A percentile compares a stretch with the other conserved stretches of the same genome.
phyloP scores from a whole-genome alignment of 2,329 filamentous ascomycete genomes.

The Microcera coccophila region DNA sequence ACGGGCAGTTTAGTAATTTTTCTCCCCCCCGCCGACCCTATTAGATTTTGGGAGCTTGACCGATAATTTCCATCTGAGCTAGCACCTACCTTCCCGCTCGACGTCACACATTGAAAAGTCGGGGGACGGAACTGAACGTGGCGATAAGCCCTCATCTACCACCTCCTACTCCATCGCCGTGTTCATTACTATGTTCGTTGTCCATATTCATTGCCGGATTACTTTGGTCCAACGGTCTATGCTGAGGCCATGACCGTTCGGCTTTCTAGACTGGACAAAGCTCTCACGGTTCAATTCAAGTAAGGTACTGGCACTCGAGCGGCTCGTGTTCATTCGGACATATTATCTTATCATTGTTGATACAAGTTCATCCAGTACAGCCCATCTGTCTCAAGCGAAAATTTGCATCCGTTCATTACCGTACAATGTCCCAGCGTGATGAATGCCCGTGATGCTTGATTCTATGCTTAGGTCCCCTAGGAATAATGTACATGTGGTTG shows the following conservation, averaged over 20 bases:
- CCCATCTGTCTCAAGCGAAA: conserved; percentile 17
- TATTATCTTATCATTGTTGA: conserved; percentile 16
- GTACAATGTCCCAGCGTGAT: conserved; percentile 23
- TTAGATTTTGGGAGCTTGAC: background rate
- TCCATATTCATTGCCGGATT: too few relatives aligned
- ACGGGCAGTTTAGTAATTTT: conserved; percentile 2
- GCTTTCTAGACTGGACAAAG: too few relatives aligned
- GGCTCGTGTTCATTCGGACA: conserved; percentile 16
- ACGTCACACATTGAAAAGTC: conserved; percentile 4
- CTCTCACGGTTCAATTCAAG: background rate
- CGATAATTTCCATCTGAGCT: background rate
- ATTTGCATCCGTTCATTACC: conserved; percentile 13
- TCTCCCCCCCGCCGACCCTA: conserved; percentile 11
- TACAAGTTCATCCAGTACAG: conserved; percentile 25
- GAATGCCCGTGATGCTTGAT: conserved; percentile 21
- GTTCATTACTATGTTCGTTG: too few relatives aligned
- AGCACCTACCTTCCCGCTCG: conserved; percentile 9
- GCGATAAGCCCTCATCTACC: too few relatives aligned
- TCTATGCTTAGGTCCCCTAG: conserved; percentile 7
- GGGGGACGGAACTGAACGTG: too few relatives aligned
- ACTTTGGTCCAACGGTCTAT: too few relatives aligned
- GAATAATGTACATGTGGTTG: conserved; percentile 25
- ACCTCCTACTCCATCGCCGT: too few relatives aligned
- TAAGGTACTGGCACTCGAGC: conserved; percentile 9
- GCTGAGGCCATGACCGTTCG: too few relatives aligned